Evolutionary conservation across 2,329 filamentous ascomycete species (phyloP).

Genomic region (Lachnellula willkommii): DNA sequence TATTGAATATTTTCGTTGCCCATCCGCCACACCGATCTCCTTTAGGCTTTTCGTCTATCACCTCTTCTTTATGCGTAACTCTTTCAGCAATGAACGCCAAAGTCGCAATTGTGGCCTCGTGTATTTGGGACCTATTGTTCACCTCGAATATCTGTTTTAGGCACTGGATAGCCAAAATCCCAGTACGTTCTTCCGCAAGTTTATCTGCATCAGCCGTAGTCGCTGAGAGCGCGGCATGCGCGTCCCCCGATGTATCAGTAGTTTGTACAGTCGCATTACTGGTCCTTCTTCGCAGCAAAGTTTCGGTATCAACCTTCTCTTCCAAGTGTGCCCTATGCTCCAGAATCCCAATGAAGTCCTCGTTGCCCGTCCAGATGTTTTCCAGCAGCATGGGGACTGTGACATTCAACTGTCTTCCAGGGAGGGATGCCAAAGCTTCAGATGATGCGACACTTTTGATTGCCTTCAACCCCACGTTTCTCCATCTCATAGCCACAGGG

Average conservation of each 20-base stretch:
- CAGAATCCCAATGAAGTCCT: slow-evolving; percentile 63
- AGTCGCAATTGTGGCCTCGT: slow-evolving; percentile 67
- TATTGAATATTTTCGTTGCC: slow-evolving; percentile 75
- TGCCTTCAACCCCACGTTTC: slow-evolving; percentile 67
- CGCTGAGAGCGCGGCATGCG: slow-evolving; percentile 67
- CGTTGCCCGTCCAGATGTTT: slow-evolving; percentile 73
- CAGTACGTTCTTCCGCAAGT: slow-evolving; percentile 82
- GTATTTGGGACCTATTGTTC: slow-evolving; percentile 76
- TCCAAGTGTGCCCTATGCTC: slow-evolving; percentile 61
- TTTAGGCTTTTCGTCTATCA: slow-evolving; percentile 43
- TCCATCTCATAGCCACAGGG: slow-evolving; percentile 74
- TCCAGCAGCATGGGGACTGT: slow-evolving; percentile 81
- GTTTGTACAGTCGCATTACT: slow-evolving; percentile 77
- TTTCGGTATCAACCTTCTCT: slow-evolving; percentile 64
- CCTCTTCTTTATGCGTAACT: slow-evolving; percentile 45
- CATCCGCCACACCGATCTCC: slow-evolving; percentile 56
- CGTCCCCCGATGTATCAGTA: slow-evolving; percentile 56
- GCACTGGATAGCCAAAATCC: slow-evolving; percentile 76
- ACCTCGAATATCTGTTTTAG: slow-evolving; percentile 79
- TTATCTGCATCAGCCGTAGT: slow-evolving; percentile 84
- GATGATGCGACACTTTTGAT: slow-evolving; percentile 77
- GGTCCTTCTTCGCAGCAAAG: slow-evolving; percentile 59
- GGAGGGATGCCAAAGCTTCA: slow-evolving; percentile 70
- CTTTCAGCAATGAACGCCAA: slow-evolving; percentile 67
- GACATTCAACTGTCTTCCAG: slow-evolving; percentile 68